phyloP scores from a whole-genome alignment of 2,329 filamentous ascomycete species.

The Sarocladium kiliense region DNA sequence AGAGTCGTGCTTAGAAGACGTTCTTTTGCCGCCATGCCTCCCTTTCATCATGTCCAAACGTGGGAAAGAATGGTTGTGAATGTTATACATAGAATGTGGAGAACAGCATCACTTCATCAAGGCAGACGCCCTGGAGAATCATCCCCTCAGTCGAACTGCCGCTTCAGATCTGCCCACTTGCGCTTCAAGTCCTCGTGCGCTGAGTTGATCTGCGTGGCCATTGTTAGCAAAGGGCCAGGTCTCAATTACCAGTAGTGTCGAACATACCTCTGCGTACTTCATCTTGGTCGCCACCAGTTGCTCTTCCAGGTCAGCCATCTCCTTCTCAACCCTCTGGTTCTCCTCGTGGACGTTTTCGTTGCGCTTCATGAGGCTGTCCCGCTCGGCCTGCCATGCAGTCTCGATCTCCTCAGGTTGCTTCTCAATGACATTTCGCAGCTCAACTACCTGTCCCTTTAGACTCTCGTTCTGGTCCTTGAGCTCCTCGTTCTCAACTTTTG shows the following conservation, averaged over 20 bases:
- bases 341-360: slow-evolving; percentile 93
- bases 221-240: slow-evolving; percentile 13
- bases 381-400: slow-evolving; percentile 71
- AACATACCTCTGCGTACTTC: slow-evolving; percentile 83
- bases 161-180: slow-evolving; percentile 71
- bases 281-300: slow-evolving; percentile 91
- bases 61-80: neutral
- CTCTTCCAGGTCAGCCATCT: slow-evolving; percentile 87
- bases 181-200: slow-evolving; percentile 67
- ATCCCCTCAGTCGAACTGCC: slow-evolving; percentile 38
- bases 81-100: neutral
- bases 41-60: neutral
- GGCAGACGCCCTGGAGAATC: neutral
- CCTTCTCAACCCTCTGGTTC: slow-evolving; percentile 82
- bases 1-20: too few species aligned
- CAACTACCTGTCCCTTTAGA: slow-evolving; percentile 75
- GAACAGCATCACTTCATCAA: neutral
- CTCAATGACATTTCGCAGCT: slow-evolving; percentile 82
- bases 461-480: slow-evolving; percentile 86
- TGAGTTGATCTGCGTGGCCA: slow-evolving; percentile 55
- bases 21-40: neutral
- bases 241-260: neutral
- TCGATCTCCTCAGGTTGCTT: slow-evolving; percentile 88
- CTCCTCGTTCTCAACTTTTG: slow-evolving; percentile 90
- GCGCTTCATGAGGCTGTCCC: slow-evolving; percentile 85